Percentiles rank a stretch among this genome's conserved stretches.
Evolutionary conservation across 1,139 yeast genomes (phyloP).

Genomic region (Torulaspora globosa): DNA sequence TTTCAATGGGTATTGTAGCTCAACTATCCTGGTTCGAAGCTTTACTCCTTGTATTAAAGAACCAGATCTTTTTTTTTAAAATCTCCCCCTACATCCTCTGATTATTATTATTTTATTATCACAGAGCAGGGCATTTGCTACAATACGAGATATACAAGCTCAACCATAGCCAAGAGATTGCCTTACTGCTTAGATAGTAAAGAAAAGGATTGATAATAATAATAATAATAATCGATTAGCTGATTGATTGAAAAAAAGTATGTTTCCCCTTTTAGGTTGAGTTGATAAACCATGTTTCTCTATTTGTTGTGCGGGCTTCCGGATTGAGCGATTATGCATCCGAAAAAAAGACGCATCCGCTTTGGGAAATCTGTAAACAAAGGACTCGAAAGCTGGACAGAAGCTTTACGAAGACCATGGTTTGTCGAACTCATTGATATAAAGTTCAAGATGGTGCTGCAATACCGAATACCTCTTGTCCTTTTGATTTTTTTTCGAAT

Average conservation of each 20-base stretch:
- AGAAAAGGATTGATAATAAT: conserved; percentile 3
- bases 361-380: conserved; percentile 6
- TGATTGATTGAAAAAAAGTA: conserved; percentile 5
- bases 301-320: not conserved
- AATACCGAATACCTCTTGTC: too few species aligned
- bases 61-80: conserved; percentile 8
- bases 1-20: not conserved
- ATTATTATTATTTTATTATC: conserved; percentile 4
- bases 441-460: not conserved
- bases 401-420: not conserved
- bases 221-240: conserved; percentile 2
- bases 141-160: too few species aligned
- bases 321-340: conserved; percentile 1
- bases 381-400: not conserved
- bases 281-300: not conserved
- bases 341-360: conserved; percentile 1
- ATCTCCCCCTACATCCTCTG: conserved; percentile 2
- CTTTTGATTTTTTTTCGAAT: not conserved
- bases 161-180: too few species aligned
- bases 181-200: not conserved
- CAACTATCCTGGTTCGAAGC: too few species aligned
- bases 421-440: not conserved
- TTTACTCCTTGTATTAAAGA: not conserved
- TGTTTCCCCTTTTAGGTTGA: conserved; percentile 4
- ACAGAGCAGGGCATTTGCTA: not conserved